These are phyloP conservation scores for Chytriomyces sp. DNA, from an alignment of 192 early-diverging fungal genomes.

Conservation along the genomic window DNA sequence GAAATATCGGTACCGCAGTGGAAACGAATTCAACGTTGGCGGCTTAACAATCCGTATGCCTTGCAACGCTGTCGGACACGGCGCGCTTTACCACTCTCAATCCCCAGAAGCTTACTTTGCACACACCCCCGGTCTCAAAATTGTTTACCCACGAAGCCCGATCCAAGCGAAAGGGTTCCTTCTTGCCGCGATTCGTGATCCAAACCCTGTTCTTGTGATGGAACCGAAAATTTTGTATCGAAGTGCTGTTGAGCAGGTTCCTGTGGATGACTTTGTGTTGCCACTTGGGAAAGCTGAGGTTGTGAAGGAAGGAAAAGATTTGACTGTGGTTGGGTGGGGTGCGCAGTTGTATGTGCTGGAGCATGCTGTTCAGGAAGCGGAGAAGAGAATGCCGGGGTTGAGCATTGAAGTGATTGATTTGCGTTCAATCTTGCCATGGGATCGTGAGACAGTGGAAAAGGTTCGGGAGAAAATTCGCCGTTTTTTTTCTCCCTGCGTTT, in stretches of 20 bases:
- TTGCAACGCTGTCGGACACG: conserved; percentile 93
- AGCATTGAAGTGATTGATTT: conserved; percentile 93
- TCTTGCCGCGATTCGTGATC: conserved; percentile 85
- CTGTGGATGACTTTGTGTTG: conserved; percentile 86
- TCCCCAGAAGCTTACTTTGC: conserved; percentile 94
- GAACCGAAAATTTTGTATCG: conserved; percentile 99
- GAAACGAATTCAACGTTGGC: conserved; percentile 86
- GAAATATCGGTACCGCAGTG: conserved; percentile 94
- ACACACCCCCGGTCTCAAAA: conserved; percentile 90
- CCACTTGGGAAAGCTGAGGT: conserved; percentile 93
- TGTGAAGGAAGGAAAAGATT: conserved; percentile 76
- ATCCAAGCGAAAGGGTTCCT: conserved; percentile 96
- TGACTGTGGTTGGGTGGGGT: conserved; percentile 91
- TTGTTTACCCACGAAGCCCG: conserved; percentile 89
- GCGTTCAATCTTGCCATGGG: conserved; percentile 88
- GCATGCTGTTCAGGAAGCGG: conserved; percentile 82
- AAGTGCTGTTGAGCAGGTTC: conserved; percentile 92
- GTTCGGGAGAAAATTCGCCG: conserved; percentile 29
- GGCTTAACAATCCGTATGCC: conserved; percentile 91
- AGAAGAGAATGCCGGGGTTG: conserved; percentile 84
- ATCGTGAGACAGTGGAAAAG: conserved; percentile 84
- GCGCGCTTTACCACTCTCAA: conserved; percentile 94
- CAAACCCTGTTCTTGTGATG: conserved; percentile 93
- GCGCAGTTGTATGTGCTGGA: conserved; percentile 92
- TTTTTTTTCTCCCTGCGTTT: too few relatives aligned